These are phyloP conservation scores for Mucor racemosus DNA, from an alignment of 371 early-diverging fungal species.

Conservation along the genomic window DNA sequence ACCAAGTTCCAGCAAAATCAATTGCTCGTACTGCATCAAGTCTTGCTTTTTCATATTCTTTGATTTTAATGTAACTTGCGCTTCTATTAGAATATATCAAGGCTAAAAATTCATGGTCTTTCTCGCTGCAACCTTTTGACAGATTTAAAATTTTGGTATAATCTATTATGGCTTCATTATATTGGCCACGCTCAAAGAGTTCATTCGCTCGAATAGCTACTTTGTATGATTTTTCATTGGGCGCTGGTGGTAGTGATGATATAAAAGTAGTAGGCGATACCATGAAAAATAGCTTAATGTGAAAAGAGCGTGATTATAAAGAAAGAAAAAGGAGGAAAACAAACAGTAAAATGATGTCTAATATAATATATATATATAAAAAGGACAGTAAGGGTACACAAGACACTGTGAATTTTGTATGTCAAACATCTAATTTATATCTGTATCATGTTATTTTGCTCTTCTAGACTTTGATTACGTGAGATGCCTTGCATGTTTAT, in stretches of 20 bases:
- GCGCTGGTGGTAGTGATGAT: slow-evolving; percentile 38
- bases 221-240: slow-evolving; percentile 49
- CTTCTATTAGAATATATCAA: slow-evolving; percentile 75
- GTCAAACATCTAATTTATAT: neutral
- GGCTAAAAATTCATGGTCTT: slow-evolving; percentile 45
- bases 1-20: slow-evolving; percentile 69
- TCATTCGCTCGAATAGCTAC: slow-evolving; percentile 59
- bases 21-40: slow-evolving; percentile 69
- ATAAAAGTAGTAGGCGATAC: neutral
- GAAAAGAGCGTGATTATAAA: neutral
- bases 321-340: neutral
- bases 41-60: slow-evolving; percentile 59
- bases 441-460: neutral
- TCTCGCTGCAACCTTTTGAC: slow-evolving; percentile 31
- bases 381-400: slow-evolving; percentile 1
- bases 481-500: too few species aligned
- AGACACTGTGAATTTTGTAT: neutral
- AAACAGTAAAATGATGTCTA: neutral
- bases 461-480: neutral
- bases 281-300: neutral
- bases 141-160: slow-evolving; percentile 65
- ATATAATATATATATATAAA: slow-evolving; percentile 3
- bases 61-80: slow-evolving; percentile 55
- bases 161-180: slow-evolving; percentile 59
- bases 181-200: slow-evolving; percentile 58